phyloP scores from a whole-genome alignment of 2,329 filamentous ascomycete genomes.

The Gnomoniopsis smithogilvyi region DNA sequence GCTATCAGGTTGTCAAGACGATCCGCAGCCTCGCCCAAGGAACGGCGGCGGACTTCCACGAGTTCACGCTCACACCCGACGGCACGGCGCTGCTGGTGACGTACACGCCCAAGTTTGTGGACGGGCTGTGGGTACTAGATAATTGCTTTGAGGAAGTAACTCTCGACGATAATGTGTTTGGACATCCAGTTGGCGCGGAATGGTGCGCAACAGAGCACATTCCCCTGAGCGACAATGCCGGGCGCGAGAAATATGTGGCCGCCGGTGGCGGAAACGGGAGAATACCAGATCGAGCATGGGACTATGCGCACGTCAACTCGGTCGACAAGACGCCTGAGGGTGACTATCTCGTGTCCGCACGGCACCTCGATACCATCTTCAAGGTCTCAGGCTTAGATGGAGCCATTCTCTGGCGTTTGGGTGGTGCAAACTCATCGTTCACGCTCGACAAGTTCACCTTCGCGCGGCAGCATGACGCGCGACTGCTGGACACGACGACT shows the following conservation, averaged over 20 bases:
- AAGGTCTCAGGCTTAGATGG: conserved; percentile 45
- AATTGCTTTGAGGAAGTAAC: conserved; percentile 8
- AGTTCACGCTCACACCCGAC: conserved; percentile 6
- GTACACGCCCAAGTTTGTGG: conserved; percentile 2
- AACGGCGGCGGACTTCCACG: conserved; percentile 6
- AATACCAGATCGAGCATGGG: conserved; percentile 34
- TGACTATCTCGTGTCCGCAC: conserved; percentile 47
- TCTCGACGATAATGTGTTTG: neutral
- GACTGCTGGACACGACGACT: conserved; percentile 32
- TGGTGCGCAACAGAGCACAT: conserved; percentile 13
- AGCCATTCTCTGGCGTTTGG: conserved; percentile 41
- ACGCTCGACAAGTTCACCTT: conserved; percentile 19
- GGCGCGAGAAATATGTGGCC: neutral
- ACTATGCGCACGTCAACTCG: conserved; percentile 55
- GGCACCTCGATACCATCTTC: conserved; percentile 43
- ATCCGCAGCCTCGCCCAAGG: neutral
- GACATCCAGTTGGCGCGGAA: neutral
- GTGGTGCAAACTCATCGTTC: conserved; percentile 14
- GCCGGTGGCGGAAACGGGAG: neutral
- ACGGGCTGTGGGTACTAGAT: conserved; percentile 7
- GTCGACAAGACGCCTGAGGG: conserved; percentile 47
- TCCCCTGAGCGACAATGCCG: neutral
- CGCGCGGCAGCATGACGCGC: conserved; percentile 47
- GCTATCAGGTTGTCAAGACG: conserved; percentile 10
- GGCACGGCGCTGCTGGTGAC: conserved; percentile 8